Evolutionary conservation across 345 rosid species (phyloP), one percentile per base, ranked within the genome.

Genomic region (Hibiscus tridactylites): DNA sequence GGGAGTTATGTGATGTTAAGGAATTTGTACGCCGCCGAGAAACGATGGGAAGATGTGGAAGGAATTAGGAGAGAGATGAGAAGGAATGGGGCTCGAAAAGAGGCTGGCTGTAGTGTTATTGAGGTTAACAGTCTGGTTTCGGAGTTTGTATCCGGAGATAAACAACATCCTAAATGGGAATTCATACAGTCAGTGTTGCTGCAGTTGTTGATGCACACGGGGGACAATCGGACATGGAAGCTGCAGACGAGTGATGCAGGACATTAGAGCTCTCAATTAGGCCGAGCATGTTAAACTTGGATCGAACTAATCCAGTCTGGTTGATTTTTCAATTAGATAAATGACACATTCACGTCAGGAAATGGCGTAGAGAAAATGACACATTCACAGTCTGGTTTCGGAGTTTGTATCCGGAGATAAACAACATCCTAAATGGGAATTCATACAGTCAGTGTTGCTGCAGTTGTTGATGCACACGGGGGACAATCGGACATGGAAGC

Each of bases 401-500:
- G 89, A 88, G 81, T 89, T 89, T 67, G 74, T 85, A 46, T 83
- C 93, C 66, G 96, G 96, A 68, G 84, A 85, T 68, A 80, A 33
- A 33, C 37, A 33, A 5, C 37, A 33, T 33, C 5, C 37, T 33
- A 33, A 64, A 29, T 78, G 82, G 83, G 78, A 75, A 61, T 10
- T 35, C 44, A 78, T 87, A 33, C 37, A 28, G 26, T 67, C 76
- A 33, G 37, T 75, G 37, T 72, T 89, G 63, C 71, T 63, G 70
- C 82, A 79, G 63, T 57, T 90, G 79, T 70, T 75, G 71, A 80
- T 76, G 75, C 96, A 90, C 66, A 84, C 80, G 81, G 77, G 70
- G 15, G 29, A 26, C 76, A 26, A 39, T 8, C 37, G 3, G 64
- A 49, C 44, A 64, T 53, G 54, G 47, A 24, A 16, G 42, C 31